Evolutionary conservation across 495 filamentous ascomycete genomes (phyloP).

Genomic region (Neurospora sp.): DNA sequence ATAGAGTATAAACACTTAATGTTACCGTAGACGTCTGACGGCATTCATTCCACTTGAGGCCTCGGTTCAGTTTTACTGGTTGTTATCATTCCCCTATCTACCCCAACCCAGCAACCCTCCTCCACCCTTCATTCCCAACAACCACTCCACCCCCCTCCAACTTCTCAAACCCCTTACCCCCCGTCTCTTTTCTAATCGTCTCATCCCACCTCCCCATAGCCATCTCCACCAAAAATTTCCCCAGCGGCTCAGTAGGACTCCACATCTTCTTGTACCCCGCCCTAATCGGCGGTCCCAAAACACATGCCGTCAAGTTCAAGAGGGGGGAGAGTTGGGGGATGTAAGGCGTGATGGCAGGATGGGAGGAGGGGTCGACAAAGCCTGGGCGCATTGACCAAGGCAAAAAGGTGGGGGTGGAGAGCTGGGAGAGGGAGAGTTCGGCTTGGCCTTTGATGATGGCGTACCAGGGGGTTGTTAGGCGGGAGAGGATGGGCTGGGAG

Average conservation of each 20-base stretch:
- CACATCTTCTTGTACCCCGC: constrained; percentile 12
- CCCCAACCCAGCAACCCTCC: constrained; percentile 32
- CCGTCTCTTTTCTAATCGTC: constrained; percentile 24
- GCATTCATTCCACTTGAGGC: background rate
- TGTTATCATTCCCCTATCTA: background rate
- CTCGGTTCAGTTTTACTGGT: background rate
- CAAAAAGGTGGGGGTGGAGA: background rate
- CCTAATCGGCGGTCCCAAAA: constrained; percentile 12
- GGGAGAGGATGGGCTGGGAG: constrained; percentile 46
- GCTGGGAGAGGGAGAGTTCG: constrained; percentile 40
- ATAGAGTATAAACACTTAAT: background rate
- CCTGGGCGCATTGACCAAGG: constrained; percentile 38
- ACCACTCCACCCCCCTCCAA: constrained; percentile 33
- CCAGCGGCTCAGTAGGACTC: constrained; percentile 34
- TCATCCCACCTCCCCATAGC: constrained; percentile 44
- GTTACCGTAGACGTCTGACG: background rate
- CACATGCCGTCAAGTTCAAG: constrained; percentile 6
- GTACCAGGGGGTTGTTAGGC: constrained; percentile 3
- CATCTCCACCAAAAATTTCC: constrained; percentile 40
- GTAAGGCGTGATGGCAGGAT: constrained; percentile 40
- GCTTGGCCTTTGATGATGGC: constrained; percentile 48
- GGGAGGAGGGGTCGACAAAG: constrained; percentile 37
- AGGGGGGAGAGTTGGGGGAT: constrained; percentile 20
- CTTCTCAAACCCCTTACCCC: constrained; percentile 34
- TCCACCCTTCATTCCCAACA: constrained; percentile 38